These are phyloP conservation scores for Pistacia integerrima DNA, from an alignment of 345 rosid species.

Conservation along the genomic window DNA sequence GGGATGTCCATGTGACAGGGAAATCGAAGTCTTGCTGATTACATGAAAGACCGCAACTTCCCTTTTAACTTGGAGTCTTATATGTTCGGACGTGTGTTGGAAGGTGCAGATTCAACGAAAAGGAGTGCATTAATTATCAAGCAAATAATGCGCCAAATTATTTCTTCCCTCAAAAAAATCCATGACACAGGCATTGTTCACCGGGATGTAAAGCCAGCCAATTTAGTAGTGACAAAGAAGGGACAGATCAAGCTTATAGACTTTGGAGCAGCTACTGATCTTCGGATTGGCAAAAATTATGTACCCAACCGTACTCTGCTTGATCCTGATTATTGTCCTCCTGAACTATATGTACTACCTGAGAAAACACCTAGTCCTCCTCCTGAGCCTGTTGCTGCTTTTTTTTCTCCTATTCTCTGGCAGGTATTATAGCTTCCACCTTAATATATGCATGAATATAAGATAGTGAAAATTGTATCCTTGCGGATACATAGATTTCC, in stretches of 20 bases:
- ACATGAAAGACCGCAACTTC: constrained; percentile 84
- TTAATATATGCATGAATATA: not conserved
- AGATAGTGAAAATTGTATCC: not conserved
- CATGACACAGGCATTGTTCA: constrained; percentile 95
- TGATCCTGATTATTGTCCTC: constrained; percentile 94
- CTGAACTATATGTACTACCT: constrained; percentile 90
- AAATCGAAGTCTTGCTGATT: constrained; percentile 79
- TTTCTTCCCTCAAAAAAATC: constrained; percentile 82
- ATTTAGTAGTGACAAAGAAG: constrained; percentile 86
- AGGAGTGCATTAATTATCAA: constrained; percentile 83
- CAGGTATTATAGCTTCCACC: constrained; percentile 48
- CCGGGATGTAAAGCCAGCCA: constrained; percentile 89
- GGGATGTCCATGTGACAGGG: constrained; percentile 61
- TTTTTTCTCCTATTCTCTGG: constrained; percentile 89
- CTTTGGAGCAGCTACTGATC: constrained; percentile 95
- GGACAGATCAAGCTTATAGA: constrained; percentile 94
- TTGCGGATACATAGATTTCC: not conserved
- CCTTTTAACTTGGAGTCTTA: constrained; percentile 80
- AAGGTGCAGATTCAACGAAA: constrained; percentile 71
- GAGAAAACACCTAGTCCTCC: constrained; percentile 96
- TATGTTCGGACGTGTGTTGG: constrained; percentile 84
- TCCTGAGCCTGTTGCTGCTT: constrained; percentile 89
- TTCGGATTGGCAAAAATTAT: constrained; percentile 95
- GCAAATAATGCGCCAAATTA: constrained; percentile 91
- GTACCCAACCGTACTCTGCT: constrained; percentile 66